Evolutionary conservation across 179 eudicot species (phyloP).

Genomic region (Patellifolia procumbens): DNA sequence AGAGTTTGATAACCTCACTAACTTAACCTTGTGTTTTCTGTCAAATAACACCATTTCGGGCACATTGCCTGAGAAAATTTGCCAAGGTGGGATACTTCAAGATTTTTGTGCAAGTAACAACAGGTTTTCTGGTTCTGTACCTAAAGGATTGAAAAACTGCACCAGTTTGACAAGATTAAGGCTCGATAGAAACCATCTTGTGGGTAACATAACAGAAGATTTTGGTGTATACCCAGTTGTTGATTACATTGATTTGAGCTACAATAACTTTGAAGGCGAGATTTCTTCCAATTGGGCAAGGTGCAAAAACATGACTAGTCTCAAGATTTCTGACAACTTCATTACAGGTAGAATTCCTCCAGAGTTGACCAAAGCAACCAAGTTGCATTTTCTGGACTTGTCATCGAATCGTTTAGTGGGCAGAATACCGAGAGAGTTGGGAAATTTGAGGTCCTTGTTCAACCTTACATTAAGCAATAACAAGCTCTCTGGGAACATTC

Average conservation of each 20-base stretch:
- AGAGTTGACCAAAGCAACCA: conserved; percentile 36
- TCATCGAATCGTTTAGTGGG: conserved; percentile 60
- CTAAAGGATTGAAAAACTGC: conserved; percentile 50
- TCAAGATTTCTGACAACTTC: conserved; percentile 45
- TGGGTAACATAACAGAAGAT: conserved; percentile 49
- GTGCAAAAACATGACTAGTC: conserved; percentile 38
- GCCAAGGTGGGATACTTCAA: conserved; percentile 43
- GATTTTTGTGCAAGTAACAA: conserved; percentile 53
- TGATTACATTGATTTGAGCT: conserved; percentile 42
- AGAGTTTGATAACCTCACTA: conserved; percentile 40
- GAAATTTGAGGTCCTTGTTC: conserved; percentile 35
- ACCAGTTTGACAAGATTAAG: conserved; percentile 42
- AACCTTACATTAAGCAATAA: conserved; percentile 41
- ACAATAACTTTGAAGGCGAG: conserved; percentile 45
- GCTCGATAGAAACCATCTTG: conserved; percentile 47
- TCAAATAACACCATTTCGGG: conserved; percentile 47
- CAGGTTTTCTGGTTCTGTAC: conserved; percentile 42
- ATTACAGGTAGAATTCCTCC: conserved; percentile 48
- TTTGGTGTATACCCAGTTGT: conserved; percentile 52
- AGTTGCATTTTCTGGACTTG: conserved; percentile 41
- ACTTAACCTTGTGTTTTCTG: conserved; percentile 31
- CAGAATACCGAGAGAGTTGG: conserved; percentile 46
- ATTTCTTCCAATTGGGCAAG: conserved; percentile 51
- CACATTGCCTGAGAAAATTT: conserved; percentile 42
- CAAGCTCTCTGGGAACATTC: conserved; percentile 46